These are phyloP conservation scores for Saccharomyces hybrid DNA, from an alignment of 1,139 yeast genomes.

Conservation along the genomic window DNA sequence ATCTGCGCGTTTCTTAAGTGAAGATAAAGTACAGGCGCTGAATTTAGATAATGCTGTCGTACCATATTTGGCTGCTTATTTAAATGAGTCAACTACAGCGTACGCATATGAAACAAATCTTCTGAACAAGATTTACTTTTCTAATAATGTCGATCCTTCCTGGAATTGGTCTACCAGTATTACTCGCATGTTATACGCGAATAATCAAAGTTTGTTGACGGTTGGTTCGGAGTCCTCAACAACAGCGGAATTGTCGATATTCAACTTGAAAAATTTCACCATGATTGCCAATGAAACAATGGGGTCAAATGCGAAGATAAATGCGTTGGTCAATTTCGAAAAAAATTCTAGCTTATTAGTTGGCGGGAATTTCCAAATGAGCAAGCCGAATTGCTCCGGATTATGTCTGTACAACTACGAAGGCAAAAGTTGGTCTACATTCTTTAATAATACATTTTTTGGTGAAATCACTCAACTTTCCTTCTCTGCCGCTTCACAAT, in stretches of 20 bases:
- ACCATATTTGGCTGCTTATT: slow-evolving; percentile 22
- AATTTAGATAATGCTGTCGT: slow-evolving; percentile 1
- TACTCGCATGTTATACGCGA: slow-evolving; percentile 14
- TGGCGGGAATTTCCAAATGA: slow-evolving; percentile 70
- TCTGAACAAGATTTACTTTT: slow-evolving; percentile 37
- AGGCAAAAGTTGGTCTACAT: slow-evolving; percentile 48
- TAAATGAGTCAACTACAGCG: slow-evolving; percentile 22
- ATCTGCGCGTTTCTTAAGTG: slow-evolving; percentile 8
- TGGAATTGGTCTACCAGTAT: slow-evolving; percentile 14
- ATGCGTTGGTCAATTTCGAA: slow-evolving; percentile 48
- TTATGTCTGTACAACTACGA: slow-evolving; percentile 62
- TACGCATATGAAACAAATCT: slow-evolving; percentile 27
- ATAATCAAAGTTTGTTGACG: slow-evolving; percentile 15
- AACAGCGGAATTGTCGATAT: slow-evolving; percentile 12
- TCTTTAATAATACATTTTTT: slow-evolving; percentile 36
- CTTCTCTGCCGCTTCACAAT: slow-evolving; percentile 43
- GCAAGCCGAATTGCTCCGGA: slow-evolving; percentile 51
- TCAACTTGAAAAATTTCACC: slow-evolving; percentile 20
- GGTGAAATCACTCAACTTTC: slow-evolving; percentile 52
- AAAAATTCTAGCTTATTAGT: slow-evolving; percentile 48
- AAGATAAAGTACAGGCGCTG: slow-evolving; percentile 4
- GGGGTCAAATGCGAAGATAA: slow-evolving; percentile 37
- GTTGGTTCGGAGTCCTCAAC: slow-evolving; percentile 13
- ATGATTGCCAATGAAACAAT: slow-evolving; percentile 17
- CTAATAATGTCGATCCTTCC: slow-evolving; percentile 4